Conservation (phyloP, 768 basidiomycete genomes). For the Boletus reticulatus region DNA sequence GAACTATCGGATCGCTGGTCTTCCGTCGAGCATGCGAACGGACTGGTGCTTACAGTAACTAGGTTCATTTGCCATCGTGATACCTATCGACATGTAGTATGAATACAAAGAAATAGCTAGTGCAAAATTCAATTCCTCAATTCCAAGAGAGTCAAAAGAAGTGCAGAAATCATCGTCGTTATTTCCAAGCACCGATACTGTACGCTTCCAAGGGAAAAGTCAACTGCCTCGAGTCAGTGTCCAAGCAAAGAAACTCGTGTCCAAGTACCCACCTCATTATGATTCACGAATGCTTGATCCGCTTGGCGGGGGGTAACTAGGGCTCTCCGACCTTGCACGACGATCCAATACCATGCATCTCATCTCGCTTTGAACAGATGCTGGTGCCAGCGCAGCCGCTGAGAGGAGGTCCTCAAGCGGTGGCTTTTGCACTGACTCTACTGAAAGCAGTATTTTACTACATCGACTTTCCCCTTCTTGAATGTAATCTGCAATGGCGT, state of each 20-base stretch:
- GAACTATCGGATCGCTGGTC: too few species aligned
- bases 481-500: neutral
- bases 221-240: neutral
- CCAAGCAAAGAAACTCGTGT: neutral
- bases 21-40: too few species aligned
- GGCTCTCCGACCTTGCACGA: neutral
- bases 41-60: too few species aligned
- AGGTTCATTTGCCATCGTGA: too few species aligned
- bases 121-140: neutral
- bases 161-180: too few species aligned
- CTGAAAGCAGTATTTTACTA: conserved; percentile 1
- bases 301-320: neutral
- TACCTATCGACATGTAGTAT: neutral
- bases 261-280: neutral
- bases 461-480: neutral
- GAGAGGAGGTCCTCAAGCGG: neutral
- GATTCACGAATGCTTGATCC: neutral
- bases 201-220: too few species aligned
- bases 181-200: too few species aligned
- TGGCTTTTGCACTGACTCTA: neutral
- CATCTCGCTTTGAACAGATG: neutral
- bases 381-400: neutral
- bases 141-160: too few species aligned
- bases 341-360: neutral
- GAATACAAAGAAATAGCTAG: neutral